Base-by-base conservation (phyloP, 352 stramenopile genomes). In the Bremia lactucae region DNA sequence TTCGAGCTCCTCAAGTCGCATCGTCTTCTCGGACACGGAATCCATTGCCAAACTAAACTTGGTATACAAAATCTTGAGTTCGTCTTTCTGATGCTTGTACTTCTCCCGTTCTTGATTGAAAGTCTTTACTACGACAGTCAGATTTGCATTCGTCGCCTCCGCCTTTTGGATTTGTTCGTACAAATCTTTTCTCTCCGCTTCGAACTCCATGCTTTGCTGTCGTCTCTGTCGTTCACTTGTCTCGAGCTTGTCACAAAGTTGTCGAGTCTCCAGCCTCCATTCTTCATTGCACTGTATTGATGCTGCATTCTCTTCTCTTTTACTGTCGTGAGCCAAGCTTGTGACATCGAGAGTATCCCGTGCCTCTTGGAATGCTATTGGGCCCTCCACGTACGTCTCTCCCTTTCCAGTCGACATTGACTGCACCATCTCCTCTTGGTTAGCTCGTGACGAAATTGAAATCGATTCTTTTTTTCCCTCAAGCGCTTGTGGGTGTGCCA, bases 391-490 rank as follows among this genome's bases (percentile, higher is more conserved):
- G 14, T 65, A 62, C 51, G 62, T 52, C n/a, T 4, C 9, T 6
- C 51, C 16, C 3, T 64, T 41, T 18, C 28, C 31, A 1, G 60
- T 44, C 37, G 55, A 57, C 42, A 70, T 54, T 6, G 50, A 43
- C 6, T 58, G 55, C 0, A 49, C 25, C 18, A 61, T 15, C 15
- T 62, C 47, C 2, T 62, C 64, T 4, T 72, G 54, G 13, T 59
- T 57, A 0, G 49, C 52, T 10, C 62, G 31, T 33, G 78, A 21
- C 6, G 20, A 49, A 2, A 49, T 49, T 31, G 78, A 45, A 34
- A 75, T 64, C 20, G 57, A 47, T 31, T 75, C 64, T 46, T 68
- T 70, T 16, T 77, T 67, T 13, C 49, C 55, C 21, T 79, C 57
- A 10, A 56, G 49, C 15, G 49, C 34, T 24, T 45, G 38, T 42